Evolutionary conservation across 179 eudicot genomes (phyloP).

Genomic region (Drosera spatulata): DNA sequence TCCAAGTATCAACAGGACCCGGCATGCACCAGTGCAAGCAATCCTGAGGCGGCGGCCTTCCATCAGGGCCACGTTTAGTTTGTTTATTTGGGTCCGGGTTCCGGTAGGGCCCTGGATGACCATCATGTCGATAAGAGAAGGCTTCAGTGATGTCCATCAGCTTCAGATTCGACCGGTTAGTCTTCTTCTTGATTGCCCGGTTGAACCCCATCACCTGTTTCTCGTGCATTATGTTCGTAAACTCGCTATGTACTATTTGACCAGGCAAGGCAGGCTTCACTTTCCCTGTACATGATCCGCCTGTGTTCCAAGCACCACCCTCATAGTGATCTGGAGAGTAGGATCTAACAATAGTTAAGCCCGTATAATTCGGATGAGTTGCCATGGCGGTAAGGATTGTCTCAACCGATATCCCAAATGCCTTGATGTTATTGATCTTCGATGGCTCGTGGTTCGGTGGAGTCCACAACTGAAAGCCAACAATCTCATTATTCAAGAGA

Average conservation of each 20-base stretch:
- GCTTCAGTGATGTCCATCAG: slow-evolving; percentile 63
- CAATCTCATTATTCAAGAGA: slow-evolving; percentile 49
- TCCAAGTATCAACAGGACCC: slow-evolving; percentile 82
- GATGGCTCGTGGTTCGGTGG: slow-evolving; percentile 26
- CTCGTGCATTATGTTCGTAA: slow-evolving; percentile 61
- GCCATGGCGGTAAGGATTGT: slow-evolving; percentile 50
- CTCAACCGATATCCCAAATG: slow-evolving; percentile 57
- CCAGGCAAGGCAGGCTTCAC: slow-evolving; percentile 38
- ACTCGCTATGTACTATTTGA: slow-evolving; percentile 46
- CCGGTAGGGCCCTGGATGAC: slow-evolving; percentile 79
- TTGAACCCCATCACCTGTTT: slow-evolving; percentile 55
- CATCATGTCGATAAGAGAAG: slow-evolving; percentile 67
- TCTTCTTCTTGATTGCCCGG: slow-evolving; percentile 31
- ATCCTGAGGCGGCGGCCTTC: slow-evolving; percentile 83
- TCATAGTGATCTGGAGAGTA: slow-evolving; percentile 88
- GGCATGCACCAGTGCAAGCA: slow-evolving; percentile 97
- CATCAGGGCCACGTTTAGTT: slow-evolving; percentile 52
- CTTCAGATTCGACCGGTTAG: slow-evolving; percentile 40
- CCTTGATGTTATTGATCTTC: slow-evolving; percentile 52
- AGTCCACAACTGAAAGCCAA: slow-evolving; percentile 70
- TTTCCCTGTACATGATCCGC: slow-evolving; percentile 87
- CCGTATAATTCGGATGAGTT: slow-evolving; percentile 48
- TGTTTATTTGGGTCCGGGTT: slow-evolving; percentile 63
- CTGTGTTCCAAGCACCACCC: slow-evolving; percentile 85
- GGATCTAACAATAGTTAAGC: slow-evolving; percentile 59